A percentile compares a stretch with the other conserved stretches of the same genome.
These are phyloP conservation scores for Parmelia sp. DNA, from an alignment of 495 filamentous ascomycete species.

Conservation along the genomic window DNA sequence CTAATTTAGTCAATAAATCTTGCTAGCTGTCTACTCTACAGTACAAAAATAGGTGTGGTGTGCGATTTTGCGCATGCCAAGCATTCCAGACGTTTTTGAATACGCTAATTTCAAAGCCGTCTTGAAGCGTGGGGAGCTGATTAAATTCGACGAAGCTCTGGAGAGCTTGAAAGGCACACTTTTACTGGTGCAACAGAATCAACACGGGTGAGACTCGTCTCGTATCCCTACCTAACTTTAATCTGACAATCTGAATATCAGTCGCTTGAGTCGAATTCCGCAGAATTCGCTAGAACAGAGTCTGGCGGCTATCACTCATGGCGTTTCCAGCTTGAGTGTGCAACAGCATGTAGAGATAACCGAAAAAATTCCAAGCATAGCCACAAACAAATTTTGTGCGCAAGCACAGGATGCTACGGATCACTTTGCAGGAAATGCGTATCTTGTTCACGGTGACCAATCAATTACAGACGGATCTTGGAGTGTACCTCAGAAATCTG, in stretches of 20 bases:
- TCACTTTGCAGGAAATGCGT: not conserved
- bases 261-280: slow-evolving; percentile 4
- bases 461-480: not conserved
- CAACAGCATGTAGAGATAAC: not conserved
- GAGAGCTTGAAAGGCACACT: slow-evolving; percentile 17
- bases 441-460: not conserved
- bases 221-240: not conserved
- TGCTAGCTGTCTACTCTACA: too few species aligned
- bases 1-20: too few species aligned
- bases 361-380: not conserved
- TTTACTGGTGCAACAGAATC: slow-evolving; percentile 11
- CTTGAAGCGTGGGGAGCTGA: slow-evolving; percentile 27
- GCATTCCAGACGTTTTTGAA: too few species aligned
- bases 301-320: not conserved
- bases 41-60: too few species aligned
- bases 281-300: not conserved
- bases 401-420: not conserved
- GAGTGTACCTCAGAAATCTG: not conserved
- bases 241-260: not conserved
- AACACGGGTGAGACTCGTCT: slow-evolving; percentile 4
- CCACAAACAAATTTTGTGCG: not conserved
- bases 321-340: not conserved
- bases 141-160: slow-evolving; percentile 18
- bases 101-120: too few species aligned
- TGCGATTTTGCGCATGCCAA: too few species aligned